phyloP scores from a whole-genome alignment of 139 green algal genomes.

The Closterium sp. region DNA sequence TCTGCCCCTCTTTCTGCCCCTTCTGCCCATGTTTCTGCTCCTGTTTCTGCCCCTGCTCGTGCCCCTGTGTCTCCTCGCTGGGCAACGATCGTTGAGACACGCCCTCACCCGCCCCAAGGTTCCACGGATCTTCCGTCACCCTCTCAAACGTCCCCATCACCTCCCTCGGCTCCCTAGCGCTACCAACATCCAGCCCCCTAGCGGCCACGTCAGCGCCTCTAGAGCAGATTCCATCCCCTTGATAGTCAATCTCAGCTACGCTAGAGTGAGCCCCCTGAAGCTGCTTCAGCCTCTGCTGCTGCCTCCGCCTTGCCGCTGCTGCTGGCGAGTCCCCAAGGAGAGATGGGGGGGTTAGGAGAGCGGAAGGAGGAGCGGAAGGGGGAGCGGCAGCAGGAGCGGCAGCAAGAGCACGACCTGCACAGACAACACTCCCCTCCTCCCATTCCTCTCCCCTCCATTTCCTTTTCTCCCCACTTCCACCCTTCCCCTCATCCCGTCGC shows the following conservation, averaged over 20 bases:
- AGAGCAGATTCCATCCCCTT: neutral
- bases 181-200: neutral
- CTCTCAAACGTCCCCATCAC: neutral
- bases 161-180: neutral
- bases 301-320: neutral
- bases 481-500: neutral
- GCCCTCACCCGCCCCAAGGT: neutral
- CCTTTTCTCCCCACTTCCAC: neutral
- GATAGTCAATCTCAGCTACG: neutral
- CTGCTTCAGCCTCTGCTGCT: neutral
- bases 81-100: too few species aligned
- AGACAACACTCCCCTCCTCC: neutral
- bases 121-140: neutral
- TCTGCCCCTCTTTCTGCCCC: neutral
- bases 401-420: neutral
- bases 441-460: neutral
- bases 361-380: neutral
- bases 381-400: too few species aligned
- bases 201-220: neutral
- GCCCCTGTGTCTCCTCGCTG: neutral
- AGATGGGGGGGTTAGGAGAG: neutral
- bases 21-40: neutral
- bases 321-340: neutral
- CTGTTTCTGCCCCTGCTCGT: neutral
- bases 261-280: neutral